Conservation (phyloP, 2,329 filamentous ascomycete species). For the Talaromyces sp. region DNA sequence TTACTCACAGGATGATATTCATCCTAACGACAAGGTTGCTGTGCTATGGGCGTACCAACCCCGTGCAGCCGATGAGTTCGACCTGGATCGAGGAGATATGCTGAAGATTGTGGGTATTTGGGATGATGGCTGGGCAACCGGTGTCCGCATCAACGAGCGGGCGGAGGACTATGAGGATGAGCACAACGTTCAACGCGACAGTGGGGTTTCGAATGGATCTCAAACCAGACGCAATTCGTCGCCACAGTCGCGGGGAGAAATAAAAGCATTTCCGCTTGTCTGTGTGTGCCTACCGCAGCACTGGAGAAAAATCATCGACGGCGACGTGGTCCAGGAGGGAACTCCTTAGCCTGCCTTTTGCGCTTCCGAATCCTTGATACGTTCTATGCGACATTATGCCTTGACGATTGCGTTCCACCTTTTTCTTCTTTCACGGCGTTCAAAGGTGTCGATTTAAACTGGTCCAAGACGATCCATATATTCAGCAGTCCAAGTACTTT, state of each 20-base stretch:
- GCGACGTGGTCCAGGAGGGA: slow-evolving; percentile 50
- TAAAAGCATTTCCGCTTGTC: slow-evolving; percentile 95
- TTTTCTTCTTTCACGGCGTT: slow-evolving; percentile 11
- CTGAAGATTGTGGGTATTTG: slow-evolving; percentile 96
- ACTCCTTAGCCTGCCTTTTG: slow-evolving; percentile 18
- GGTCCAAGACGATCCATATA: slow-evolving; percentile 1
- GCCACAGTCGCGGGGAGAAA: slow-evolving; percentile 67
- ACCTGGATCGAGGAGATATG: slow-evolving; percentile 93
- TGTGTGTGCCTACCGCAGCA: slow-evolving; percentile 94
- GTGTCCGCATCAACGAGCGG: slow-evolving; percentile 71
- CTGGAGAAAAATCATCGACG: slow-evolving; percentile 95
- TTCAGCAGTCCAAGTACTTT: background rate
- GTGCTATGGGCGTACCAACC: slow-evolving; percentile 97
- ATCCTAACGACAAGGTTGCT: slow-evolving; percentile 81
- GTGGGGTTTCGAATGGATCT: slow-evolving; percentile 81
- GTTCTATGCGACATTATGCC: slow-evolving; percentile 31
- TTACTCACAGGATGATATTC: slow-evolving; percentile 94
- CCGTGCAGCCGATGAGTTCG: slow-evolving; percentile 86
- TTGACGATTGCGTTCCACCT: slow-evolving; percentile 31
- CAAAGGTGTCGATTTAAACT: slow-evolving; percentile 11
- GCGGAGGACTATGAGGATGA: slow-evolving; percentile 85
- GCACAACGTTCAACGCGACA: slow-evolving; percentile 76
- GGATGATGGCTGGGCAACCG: slow-evolving; percentile 98
- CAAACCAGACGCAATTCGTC: slow-evolving; percentile 49
- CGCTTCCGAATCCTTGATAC: slow-evolving; percentile 13